Conservation (phyloP, 2,329 filamentous ascomycete genomes). For the Phialocephala sp. region DNA sequence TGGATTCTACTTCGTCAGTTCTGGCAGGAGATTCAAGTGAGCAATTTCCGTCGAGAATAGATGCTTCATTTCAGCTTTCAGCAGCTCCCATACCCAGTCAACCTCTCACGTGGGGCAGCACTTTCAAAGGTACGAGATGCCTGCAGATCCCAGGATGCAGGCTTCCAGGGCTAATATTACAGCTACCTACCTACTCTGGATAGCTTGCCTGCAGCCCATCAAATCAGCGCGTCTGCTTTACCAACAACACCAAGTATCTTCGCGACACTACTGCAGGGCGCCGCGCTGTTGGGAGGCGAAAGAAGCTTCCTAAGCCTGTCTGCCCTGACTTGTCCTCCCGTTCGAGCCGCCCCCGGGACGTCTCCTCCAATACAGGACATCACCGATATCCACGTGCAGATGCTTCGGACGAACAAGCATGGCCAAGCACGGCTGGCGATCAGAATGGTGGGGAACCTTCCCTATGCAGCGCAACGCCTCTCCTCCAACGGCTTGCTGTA, state of each 20-base stretch:
- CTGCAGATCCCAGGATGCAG: neutral
- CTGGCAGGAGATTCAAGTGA: neutral
- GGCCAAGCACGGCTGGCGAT: neutral
- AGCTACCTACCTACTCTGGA: constrained; percentile 4
- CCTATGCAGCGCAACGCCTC: neutral
- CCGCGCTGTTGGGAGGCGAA: neutral
- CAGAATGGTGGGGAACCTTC: neutral
- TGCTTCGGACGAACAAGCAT: neutral
- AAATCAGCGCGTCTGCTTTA: neutral
- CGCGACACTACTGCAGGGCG: neutral
- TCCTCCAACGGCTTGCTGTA: neutral
- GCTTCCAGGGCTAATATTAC: neutral
- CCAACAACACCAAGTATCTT: neutral
- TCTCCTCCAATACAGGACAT: neutral
- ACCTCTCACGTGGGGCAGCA: neutral
- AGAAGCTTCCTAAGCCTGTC: neutral
- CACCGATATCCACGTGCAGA: constrained; percentile 8
- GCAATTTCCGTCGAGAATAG: neutral
- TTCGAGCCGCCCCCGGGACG: neutral
- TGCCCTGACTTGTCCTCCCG: neutral
- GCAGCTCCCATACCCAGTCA: neutral
- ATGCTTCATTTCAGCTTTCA: neutral
- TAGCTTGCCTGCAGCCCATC: neutral
- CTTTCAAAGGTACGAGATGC: neutral
- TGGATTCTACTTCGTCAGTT: neutral